Evolutionary conservation across 2,329 filamentous ascomycete species (phyloP).

Genomic region (Aspergillus texensis): DNA sequence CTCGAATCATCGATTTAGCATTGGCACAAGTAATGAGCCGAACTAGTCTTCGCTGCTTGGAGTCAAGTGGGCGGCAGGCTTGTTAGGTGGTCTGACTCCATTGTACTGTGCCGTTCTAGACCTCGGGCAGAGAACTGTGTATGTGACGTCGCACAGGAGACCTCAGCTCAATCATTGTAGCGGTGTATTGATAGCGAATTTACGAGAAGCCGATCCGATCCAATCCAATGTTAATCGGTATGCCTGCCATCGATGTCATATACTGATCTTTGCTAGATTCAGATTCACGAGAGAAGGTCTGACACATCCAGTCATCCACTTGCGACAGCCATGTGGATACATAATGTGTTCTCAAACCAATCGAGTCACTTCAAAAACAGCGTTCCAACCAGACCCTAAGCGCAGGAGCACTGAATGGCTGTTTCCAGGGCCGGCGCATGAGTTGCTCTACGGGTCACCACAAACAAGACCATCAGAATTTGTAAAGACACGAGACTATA

Average conservation of each 20-base stretch:
- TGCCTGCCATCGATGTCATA: neutral
- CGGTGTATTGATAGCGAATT: neutral
- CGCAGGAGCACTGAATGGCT: neutral
- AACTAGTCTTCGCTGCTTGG: neutral
- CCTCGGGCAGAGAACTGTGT: slow-evolving; percentile 1
- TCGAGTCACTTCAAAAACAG: neutral
- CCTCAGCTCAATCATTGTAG: neutral
- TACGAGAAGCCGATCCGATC: neutral
- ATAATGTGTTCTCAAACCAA: neutral
- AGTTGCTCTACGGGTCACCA: neutral
- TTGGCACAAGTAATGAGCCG: neutral
- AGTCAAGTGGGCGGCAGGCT: neutral
- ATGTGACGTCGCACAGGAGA: slow-evolving; percentile 8
- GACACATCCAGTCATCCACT: neutral
- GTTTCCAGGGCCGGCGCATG: neutral
- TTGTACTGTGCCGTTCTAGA: neutral
- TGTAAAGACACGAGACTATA: neutral
- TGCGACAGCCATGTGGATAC: neutral
- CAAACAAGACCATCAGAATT: neutral
- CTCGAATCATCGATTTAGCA: neutral
- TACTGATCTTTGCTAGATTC: neutral
- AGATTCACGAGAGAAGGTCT: neutral
- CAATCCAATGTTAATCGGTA: neutral
- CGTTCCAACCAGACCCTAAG: neutral
- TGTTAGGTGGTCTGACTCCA: neutral